phyloP scores from a whole-genome alignment of 306 rosid species.

The Citrullus mucosospermus region DNA sequence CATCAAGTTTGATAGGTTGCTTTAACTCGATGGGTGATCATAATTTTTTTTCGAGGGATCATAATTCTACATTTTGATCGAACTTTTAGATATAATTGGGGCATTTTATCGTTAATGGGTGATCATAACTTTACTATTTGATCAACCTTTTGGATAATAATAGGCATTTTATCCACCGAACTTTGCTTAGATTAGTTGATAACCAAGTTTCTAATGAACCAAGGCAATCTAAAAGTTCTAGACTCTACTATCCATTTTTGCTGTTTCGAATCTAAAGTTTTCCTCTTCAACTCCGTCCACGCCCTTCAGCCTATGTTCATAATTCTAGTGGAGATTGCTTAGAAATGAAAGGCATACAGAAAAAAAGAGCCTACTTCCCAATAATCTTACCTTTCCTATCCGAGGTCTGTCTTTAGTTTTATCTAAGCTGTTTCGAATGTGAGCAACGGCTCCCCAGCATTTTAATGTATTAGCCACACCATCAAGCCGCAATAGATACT shows the following conservation, averaged over 20 bases:
- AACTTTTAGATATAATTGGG: too few relatives aligned
- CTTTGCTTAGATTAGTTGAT: background rate
- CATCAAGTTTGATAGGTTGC: background rate
- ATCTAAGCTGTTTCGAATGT: conserved; percentile 75
- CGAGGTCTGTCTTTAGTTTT: conserved; percentile 82
- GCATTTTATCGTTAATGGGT: too few relatives aligned
- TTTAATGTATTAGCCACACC: conserved; percentile 76
- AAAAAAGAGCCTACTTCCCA: background rate
- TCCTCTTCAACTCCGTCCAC: background rate
- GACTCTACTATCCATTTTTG: background rate
- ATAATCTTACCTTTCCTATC: conserved; percentile 67
- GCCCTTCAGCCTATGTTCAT: background rate
- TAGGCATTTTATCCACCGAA: background rate
- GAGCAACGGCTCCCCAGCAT: conserved; percentile 99
- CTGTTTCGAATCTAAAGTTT: background rate
- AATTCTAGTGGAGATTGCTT: background rate
- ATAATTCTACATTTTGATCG: too few relatives aligned
- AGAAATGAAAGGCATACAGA: background rate
- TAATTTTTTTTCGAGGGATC: background rate
- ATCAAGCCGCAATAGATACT: conserved; percentile 86
- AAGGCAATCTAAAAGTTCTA: background rate
- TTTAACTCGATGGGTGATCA: background rate
- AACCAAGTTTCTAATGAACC: background rate
- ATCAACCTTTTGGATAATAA: background rate
- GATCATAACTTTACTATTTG: too few relatives aligned